These are phyloP conservation scores for Punica granatum DNA, from an alignment of 345 rosid species.

Conservation along the genomic window DNA sequence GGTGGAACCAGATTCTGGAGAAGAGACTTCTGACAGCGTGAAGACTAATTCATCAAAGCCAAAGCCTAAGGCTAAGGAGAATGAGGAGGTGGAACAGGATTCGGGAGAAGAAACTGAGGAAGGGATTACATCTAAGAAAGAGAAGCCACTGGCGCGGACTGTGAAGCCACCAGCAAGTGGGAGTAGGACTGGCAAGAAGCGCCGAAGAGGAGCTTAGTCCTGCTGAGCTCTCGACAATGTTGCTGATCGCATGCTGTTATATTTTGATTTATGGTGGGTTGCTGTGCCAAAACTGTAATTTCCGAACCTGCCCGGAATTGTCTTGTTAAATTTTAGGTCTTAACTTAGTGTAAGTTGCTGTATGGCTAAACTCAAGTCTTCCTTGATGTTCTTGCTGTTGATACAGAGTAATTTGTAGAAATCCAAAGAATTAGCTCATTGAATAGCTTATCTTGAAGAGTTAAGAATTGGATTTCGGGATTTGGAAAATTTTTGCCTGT, in stretches of 20 bases:
- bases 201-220: conserved; percentile 37
- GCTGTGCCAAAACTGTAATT: not conserved
- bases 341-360: not conserved
- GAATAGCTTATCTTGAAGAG: not conserved
- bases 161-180: conserved; percentile 46
- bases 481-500: not conserved
- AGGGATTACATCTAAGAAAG: not conserved
- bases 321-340: not conserved
- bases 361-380: not conserved
- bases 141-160: conserved; percentile 13
- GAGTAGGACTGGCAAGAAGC: conserved; percentile 49
- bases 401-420: not conserved
- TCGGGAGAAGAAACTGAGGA: not conserved
- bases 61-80: not conserved
- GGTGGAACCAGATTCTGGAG: conserved; percentile 6
- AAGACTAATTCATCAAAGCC: not conserved
- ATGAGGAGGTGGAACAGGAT: not conserved
- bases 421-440: not conserved
- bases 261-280: not conserved
- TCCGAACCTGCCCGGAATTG: not conserved
- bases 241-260: not conserved
- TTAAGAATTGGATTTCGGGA: not conserved
- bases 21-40: conserved; percentile 11
- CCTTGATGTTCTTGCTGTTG: not conserved
- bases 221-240: not conserved